Base-by-base conservation (phyloP, 1,284 basidiomycete species). In the Puccinia polysora region DNA sequence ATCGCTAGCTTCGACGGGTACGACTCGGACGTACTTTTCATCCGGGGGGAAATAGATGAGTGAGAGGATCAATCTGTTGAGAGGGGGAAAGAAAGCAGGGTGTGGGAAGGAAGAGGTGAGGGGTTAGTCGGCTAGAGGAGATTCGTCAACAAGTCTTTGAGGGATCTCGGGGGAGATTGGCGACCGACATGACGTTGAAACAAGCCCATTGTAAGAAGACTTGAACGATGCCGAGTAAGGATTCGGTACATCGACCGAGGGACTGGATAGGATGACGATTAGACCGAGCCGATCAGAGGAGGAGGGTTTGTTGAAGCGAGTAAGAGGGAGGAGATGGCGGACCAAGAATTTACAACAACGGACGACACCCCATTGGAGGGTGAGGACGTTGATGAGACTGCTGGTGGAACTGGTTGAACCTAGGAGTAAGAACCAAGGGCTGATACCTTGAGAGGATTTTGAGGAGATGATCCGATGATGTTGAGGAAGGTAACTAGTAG, bases 361-460 rank as follows among this genome's bases (percentile, higher is more conserved):
- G 64, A 97, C 84, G 58, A 91, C 83, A 0, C 87, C 86, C 86
- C 90, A 97, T 78, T 97, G 92, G 74, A 97, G 85, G 3, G 91
- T 87, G 34, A 96, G 81, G 23, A 82, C 79, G 67, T 82, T 82
- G 73, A 80, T 77, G 50, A 81, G 77, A 60, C 78, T 78, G 47
- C 78, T 78, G 7, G 80, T 79, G 69, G 77, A 78, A 62, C 78
- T 79, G 20, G 91, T 95, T 72, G 89, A 89, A 10, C 96, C 96
- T 0, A 97, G 84, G 1, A 97, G 83, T n/a, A 97, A 82, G 79
- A 91, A 98, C 87, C 90, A 90, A 65, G 92, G 91, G 74, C 89
- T 92, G 74, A 96, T 86, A 0, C 93, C 93, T 76, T 93, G 87
- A 0, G 90, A 93, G 0, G 91, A 89, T 49, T 86, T 84, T 53